Conservation (phyloP, 352 stramenopile genomes). For the Saprolegnia diclina region DNA sequence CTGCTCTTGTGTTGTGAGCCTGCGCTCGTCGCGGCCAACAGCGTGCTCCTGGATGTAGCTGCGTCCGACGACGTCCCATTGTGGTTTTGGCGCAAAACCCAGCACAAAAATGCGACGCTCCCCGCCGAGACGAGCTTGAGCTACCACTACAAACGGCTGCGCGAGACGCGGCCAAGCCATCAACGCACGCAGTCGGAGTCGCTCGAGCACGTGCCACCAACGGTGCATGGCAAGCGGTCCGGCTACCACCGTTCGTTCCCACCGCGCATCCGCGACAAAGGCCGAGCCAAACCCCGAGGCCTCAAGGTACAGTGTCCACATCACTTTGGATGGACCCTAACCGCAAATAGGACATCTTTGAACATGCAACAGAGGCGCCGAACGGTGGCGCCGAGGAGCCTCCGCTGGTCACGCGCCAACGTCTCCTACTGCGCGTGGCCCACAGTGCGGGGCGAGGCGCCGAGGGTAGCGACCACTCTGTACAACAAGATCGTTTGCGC, state of each 20-base stretch:
- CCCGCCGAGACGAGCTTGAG: conserved; percentile 20
- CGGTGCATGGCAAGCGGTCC: neutral
- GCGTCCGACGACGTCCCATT: neutral
- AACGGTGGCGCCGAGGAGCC: no score
- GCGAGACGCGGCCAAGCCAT: conserved; percentile 13
- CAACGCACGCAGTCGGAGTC: conserved; percentile 20
- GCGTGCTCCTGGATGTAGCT: conserved; percentile 7
- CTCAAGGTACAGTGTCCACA: neutral
- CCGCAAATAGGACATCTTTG: no score
- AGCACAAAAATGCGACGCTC: neutral
- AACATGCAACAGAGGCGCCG: no score
- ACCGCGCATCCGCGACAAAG: neutral
- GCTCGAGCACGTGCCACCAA: neutral
- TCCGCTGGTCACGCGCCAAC: no score
- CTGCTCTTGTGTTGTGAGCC: conserved; percentile 14
- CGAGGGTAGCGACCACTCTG: neutral
- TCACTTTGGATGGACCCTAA: neutral
- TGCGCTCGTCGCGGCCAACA: conserved; percentile 12
- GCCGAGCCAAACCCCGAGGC: neutral
- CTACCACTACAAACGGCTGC: conserved; percentile 6
- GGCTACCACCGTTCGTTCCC: neutral
- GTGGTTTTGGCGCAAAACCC: neutral
- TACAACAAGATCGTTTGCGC: conserved; percentile 1
- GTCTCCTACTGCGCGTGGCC: neutral
- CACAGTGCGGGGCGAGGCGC: neutral